These are phyloP conservation scores for Hanseniaspora gamundiae DNA, from an alignment of 1,139 yeast genomes.

Conservation along the genomic window DNA sequence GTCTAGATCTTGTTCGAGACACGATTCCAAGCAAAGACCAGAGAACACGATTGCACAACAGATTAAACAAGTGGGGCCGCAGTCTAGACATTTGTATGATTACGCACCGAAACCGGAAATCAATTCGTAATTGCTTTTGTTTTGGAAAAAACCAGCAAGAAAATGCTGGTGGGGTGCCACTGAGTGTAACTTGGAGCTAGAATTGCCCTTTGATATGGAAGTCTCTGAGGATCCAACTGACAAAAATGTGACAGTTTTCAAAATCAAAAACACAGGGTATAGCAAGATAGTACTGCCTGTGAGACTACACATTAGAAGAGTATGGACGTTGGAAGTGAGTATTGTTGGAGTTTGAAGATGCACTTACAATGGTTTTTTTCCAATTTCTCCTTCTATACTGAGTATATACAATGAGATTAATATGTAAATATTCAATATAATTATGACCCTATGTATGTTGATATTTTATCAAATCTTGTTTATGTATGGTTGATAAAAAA, in stretches of 20 bases:
- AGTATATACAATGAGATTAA: too few species aligned
- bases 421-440: too few species aligned
- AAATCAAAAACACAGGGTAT: constrained; percentile 14
- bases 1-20: constrained; percentile 31
- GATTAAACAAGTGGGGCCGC: not conserved
- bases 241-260: constrained; percentile 9
- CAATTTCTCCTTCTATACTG: too few species aligned
- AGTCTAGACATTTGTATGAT: constrained; percentile 23
- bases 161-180: constrained; percentile 98
- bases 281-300: constrained; percentile 20
- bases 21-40: constrained; percentile 39
- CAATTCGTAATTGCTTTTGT: constrained; percentile 60
- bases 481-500: too few species aligned
- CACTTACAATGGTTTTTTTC: too few species aligned
- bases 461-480: too few species aligned
- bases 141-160: constrained; percentile 98
- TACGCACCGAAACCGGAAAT: constrained; percentile 25
- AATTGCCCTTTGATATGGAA: constrained; percentile 22
- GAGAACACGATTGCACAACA: constrained; percentile 17
- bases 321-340: constrained; percentile 32
- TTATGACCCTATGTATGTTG: too few species aligned
- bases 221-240: constrained; percentile 8
- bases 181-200: constrained; percentile 36
- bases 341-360: constrained; percentile 28
- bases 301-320: constrained; percentile 30